Evolutionary conservation across 306 rosid genomes (phyloP).

Genomic region (Quercus dentata): DNA sequence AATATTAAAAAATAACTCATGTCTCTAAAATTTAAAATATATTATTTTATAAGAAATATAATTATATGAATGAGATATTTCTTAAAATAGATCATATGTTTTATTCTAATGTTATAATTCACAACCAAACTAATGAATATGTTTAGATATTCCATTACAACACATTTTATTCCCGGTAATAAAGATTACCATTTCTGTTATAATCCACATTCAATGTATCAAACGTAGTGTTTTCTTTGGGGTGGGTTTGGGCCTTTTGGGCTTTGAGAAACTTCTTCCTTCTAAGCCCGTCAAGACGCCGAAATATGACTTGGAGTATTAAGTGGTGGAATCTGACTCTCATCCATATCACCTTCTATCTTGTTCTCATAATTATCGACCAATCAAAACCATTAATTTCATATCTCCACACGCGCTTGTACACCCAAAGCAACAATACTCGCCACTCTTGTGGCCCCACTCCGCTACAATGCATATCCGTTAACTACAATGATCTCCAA

Average conservation of each 20-base stretch:
- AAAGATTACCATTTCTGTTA: too few species aligned
- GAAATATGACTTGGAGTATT: slow-evolving; percentile 11
- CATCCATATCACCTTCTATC: slow-evolving; percentile 15
- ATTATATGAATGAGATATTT: too few species aligned
- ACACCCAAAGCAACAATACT: neutral
- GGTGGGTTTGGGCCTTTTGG: neutral
- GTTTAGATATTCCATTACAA: too few species aligned
- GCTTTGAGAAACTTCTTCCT: neutral
- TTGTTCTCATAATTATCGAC: slow-evolving; percentile 12
- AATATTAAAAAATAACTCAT: too few species aligned
- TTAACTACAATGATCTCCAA: neutral
- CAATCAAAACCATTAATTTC: neutral
- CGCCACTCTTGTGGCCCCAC: neutral
- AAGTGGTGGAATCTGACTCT: neutral
- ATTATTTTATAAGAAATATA: too few species aligned
- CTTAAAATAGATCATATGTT: too few species aligned
- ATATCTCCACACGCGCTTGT: slow-evolving; percentile 1
- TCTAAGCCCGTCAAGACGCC: neutral
- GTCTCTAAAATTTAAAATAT: too few species aligned
- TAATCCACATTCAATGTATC: too few species aligned
- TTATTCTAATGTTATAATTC: too few species aligned
- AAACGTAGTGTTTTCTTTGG: too few species aligned
- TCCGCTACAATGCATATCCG: neutral
- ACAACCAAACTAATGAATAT: too few species aligned
- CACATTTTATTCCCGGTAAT: too few species aligned